Base-by-base conservation (phyloP, 2,329 filamentous ascomycete species). In the Hypoxylon sp. region DNA sequence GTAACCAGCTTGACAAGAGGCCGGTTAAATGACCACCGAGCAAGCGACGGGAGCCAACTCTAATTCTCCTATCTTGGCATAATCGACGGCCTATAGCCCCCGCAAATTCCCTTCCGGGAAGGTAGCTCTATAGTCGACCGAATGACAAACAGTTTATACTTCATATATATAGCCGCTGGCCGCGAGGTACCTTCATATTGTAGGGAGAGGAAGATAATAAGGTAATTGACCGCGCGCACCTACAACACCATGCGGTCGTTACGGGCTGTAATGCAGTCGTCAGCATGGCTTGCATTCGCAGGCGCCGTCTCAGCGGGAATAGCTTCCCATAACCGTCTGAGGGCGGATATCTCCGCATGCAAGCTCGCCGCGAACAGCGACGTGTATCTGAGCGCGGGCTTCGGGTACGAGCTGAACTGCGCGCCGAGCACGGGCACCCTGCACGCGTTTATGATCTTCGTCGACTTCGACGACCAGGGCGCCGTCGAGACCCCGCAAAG, bases 361-460 rank as follows among this genome's bases (percentile, higher is more conserved):
- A 70, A 72, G 30, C 64, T 77, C 1, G 65, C 69, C 1, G 74
- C 74, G 4, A 54, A 64, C 19, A 59, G 65, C 19, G 55, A 62
- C 48, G 69, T 73, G 4, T 69, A 71, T 44, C 68, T 74, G 4
- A 76, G 75, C 64, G 49, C 66, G 2, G 76, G 76, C 0, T 77
- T 77, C 61, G 70, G 69, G 6, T 71, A 67, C 56, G 52, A 69
- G 6, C 28, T 64, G 8, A 69, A 75, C 56, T 79, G 75, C 56
- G 74, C 74, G 1, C 70, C 76, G 0, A 74, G 73, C 54, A 72
- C 66, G 0, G 77, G 77, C 7, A 71, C 70, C 0, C 64, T 77
- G 1, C 66, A 56, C 8, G 75, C 70, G 15, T 73, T 70, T 56
- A 78, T 79, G 76, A 68, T 79, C 30, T 79, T 79, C 59, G 70